phyloP scores from a whole-genome alignment of 2,329 filamentous ascomycete genomes.

The Metarhizium brunneum region DNA sequence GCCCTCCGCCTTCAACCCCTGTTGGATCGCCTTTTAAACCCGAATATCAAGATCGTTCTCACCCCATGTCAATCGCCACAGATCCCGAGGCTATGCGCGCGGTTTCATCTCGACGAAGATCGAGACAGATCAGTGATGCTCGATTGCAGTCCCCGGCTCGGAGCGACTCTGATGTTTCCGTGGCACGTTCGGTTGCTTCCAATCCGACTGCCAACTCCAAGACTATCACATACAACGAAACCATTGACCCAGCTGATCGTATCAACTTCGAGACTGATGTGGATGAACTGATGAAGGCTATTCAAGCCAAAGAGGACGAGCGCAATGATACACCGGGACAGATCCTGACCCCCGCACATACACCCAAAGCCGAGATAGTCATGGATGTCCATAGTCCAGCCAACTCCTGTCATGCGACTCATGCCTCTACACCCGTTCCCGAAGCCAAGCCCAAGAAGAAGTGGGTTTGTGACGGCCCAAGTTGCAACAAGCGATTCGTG shows the following conservation, averaged over 20 bases:
- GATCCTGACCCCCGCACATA: slow-evolving; percentile 13
- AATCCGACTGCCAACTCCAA: slow-evolving; percentile 27
- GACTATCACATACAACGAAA: slow-evolving; percentile 35
- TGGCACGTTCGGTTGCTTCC: slow-evolving; percentile 12
- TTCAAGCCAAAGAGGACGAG: slow-evolving; percentile 56
- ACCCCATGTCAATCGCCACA: slow-evolving; percentile 11
- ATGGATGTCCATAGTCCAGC: slow-evolving; percentile 14
- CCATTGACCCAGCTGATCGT: slow-evolving; percentile 36
- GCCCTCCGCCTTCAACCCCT: slow-evolving; percentile 23
- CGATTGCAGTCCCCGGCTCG: slow-evolving; percentile 24
- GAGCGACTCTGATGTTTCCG: slow-evolving; percentile 23
- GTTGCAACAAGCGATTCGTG: slow-evolving; percentile 73
- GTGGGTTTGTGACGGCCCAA: slow-evolving; percentile 64
- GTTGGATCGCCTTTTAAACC: slow-evolving; percentile 24
- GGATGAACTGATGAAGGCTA: slow-evolving; percentile 80
- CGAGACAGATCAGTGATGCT: slow-evolving; percentile 21
- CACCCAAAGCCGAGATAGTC: slow-evolving; percentile 6
- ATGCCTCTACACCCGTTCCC: slow-evolving; percentile 11
- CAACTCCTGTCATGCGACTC: slow-evolving; percentile 20
- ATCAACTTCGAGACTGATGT: slow-evolving; percentile 70
- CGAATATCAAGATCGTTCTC: slow-evolving; percentile 22
- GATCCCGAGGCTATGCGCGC: slow-evolving; percentile 15
- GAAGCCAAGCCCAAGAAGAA: slow-evolving; percentile 39
- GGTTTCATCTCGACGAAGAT: slow-evolving; percentile 13
- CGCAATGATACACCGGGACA: slow-evolving; percentile 19